A percentile compares a stretch with the other conserved stretches of the same genome.
These are phyloP conservation scores for Dionaea muscipula DNA, from an alignment of 179 eudicot genomes.

Conservation along the genomic window DNA sequence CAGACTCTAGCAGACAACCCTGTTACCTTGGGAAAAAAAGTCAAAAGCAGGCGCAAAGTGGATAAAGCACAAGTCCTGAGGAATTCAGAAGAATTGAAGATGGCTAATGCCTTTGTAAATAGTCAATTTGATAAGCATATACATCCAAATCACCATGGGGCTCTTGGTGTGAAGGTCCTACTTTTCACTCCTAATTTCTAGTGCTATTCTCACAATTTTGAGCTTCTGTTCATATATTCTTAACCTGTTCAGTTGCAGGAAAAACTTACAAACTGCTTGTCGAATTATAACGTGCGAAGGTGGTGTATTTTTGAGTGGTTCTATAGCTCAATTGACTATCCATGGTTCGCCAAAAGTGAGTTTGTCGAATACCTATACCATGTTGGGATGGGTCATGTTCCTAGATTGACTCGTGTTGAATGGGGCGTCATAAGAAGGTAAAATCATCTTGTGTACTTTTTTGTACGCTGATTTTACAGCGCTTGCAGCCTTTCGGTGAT, in stretches of 20 bases:
- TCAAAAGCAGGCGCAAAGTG: conserved; percentile 65
- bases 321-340: conserved; percentile 94
- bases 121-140: conserved; percentile 25
- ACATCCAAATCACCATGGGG: conserved; percentile 23
- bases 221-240: conserved; percentile 2
- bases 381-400: conserved; percentile 97
- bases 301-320: conserved; percentile 96
- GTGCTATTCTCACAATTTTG: background rate
- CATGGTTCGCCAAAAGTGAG: conserved; percentile 98
- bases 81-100: conserved; percentile 24
- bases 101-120: conserved; percentile 25
- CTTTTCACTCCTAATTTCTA: background rate
- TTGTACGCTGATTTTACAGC: background rate
- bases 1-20: conserved; percentile 34
- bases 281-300: conserved; percentile 39
- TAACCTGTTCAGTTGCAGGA: conserved; percentile 23
- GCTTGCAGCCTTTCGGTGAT: background rate
- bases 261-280: conserved; percentile 54
- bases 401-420: conserved; percentile 94
- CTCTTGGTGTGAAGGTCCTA: conserved; percentile 40
- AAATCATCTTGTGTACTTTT: background rate
- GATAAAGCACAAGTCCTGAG: conserved; percentile 31
- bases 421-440: conserved; percentile 99
- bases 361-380: conserved; percentile 90
- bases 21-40: conserved; percentile 35